Base-by-base conservation (phyloP, 495 filamentous ascomycete species). In the Darksidea phi region DNA sequence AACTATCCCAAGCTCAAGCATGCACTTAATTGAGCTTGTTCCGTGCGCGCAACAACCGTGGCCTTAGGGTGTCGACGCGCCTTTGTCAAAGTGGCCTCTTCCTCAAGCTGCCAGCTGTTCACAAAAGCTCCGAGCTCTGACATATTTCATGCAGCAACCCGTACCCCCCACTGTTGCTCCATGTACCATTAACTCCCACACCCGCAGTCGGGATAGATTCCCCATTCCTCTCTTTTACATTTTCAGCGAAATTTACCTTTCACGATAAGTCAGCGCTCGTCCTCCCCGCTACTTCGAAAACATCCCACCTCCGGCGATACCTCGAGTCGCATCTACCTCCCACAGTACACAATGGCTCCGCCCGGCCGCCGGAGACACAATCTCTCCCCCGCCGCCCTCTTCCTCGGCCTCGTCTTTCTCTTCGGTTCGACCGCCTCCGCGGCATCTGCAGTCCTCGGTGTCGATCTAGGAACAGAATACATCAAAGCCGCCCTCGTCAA, bases 401-500 rank as follows among this genome's bases (percentile, higher is more conserved):
- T 83, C 57, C 70, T 86, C 21, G 67, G 81, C 20, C 79, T 85
- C 58, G 70, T 86, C 45, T 71, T 84, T 57, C 74, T 83, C 48
- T 80, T 87, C 57, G 74, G 79, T n/a, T 75, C 63, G 42, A 73
- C 72, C 18, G 70, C 78, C 46, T 78, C 80, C 69, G 84, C 83
- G 32, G 76, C 77, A n/a, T 80, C 84, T 13, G 82, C 83, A 59
- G 91, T 99, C 46, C 78, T 99, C 18, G 94, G 94, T 37, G 80
- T 99, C 64, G 94, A 99, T 76, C 80, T 99, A 12, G 94, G 94
- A 51, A 97, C 95, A 46, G 91, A 95, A 76, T 97, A 96, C 75
- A 86, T 99, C 72, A 99, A 97, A 80, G 93, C 93, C 15, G 85
- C 90, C 1, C 84, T 97, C 26, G 93, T 99, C 59, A 99, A 99